phyloP scores from a whole-genome alignment of 2,329 filamentous ascomycete genomes.

The Colletotrichum liaoningense region DNA sequence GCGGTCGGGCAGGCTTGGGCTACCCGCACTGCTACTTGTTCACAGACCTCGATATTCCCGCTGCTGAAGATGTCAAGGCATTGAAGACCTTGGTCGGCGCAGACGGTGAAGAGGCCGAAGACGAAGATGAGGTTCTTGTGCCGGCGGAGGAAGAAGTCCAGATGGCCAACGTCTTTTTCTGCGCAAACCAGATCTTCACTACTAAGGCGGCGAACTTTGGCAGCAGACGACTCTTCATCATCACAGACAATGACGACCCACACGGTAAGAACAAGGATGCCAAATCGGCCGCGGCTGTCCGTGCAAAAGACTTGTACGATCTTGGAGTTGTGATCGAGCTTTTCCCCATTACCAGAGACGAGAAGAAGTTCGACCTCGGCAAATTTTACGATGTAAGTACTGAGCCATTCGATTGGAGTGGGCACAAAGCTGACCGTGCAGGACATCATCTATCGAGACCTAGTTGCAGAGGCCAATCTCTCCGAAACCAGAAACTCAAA shows the following conservation, averaged over 20 bases:
- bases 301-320: slow-evolving; percentile 95
- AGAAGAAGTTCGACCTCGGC: slow-evolving; percentile 79
- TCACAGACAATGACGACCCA: slow-evolving; percentile 93
- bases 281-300: slow-evolving; percentile 81
- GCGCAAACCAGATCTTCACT: slow-evolving; percentile 95
- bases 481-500: slow-evolving; percentile 70
- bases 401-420: not conserved
- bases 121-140: slow-evolving; percentile 74
- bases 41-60: slow-evolving; percentile 87
- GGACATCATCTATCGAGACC: slow-evolving; percentile 91
- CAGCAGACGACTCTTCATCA: slow-evolving; percentile 91
- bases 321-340: slow-evolving; percentile 91
- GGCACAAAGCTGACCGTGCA: slow-evolving; percentile 45
- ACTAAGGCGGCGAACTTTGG: slow-evolving; percentile 95
- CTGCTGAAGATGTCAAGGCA: slow-evolving; percentile 85
- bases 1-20: slow-evolving; percentile 68
- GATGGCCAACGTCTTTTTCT: slow-evolving; percentile 93
- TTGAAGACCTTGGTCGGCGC: slow-evolving; percentile 83
- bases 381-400: slow-evolving; percentile 88
- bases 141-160: slow-evolving; percentile 77
- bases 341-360: slow-evolving; percentile 83
- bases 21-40: slow-evolving; percentile 96
- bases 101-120: slow-evolving; percentile 82
- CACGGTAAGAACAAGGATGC: slow-evolving; percentile 78
- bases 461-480: slow-evolving; percentile 72